Conservation (phyloP, 2,329 filamentous ascomycete genomes). For the Botryosphaeria dothidea region DNA sequence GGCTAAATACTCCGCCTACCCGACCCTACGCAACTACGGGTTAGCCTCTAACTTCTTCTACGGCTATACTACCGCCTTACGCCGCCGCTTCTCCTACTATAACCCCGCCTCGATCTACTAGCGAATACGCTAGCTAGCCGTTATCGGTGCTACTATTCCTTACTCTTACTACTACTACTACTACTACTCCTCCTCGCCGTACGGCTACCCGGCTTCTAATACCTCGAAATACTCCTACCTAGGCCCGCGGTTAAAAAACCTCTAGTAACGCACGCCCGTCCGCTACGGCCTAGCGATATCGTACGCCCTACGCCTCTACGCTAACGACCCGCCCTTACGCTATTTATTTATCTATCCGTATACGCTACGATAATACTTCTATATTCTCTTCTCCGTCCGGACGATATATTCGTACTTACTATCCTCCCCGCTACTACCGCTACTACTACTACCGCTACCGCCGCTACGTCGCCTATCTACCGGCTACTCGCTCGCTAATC, state of each 20-base stretch:
- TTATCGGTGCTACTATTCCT: not conserved
- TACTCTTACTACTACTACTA: not conserved
- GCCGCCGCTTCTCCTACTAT: not conserved
- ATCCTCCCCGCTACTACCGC: too few relatives aligned
- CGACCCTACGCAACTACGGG: not conserved
- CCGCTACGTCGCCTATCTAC: too few relatives aligned
- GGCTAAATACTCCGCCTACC: not conserved
- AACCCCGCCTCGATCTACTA: not conserved
- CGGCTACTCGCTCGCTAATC: too few relatives aligned
- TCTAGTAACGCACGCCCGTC: not conserved
- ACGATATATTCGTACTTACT: too few relatives aligned
- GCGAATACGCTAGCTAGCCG: not conserved
- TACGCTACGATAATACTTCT: too few relatives aligned
- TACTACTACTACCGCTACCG: too few relatives aligned
- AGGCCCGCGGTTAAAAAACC: not conserved
- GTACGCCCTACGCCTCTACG: too few relatives aligned
- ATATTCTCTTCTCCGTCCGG: too few relatives aligned
- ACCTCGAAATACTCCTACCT: not conserved
- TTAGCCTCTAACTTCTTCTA: not conserved
- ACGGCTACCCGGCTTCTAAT: too few relatives aligned
- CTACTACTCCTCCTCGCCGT: not conserved
- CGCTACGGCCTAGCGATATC: too few relatives aligned
- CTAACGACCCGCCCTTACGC: too few relatives aligned
- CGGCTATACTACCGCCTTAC: not conserved
- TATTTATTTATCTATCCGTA: too few relatives aligned